These are phyloP conservation scores for Serendipita sp. DNA, from an alignment of 768 basidiomycete genomes.

Conservation along the genomic window DNA sequence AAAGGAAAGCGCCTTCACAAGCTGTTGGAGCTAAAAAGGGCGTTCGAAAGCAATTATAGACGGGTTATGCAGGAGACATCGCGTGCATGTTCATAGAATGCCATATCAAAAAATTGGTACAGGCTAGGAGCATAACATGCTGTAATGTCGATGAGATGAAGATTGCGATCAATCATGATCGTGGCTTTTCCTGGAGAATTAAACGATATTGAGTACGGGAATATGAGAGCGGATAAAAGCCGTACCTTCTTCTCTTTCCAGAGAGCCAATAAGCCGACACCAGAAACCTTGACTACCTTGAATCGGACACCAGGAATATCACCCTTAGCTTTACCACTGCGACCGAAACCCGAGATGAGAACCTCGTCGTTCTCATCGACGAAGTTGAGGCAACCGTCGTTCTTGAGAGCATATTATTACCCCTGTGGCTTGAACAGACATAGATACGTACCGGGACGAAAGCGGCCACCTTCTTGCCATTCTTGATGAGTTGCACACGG, in stretches of 20 bases:
- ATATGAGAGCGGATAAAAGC: slow-evolving; percentile 8
- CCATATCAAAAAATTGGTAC: slow-evolving; percentile 4
- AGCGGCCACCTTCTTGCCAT: slow-evolving; percentile 99
- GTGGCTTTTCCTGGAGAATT: slow-evolving; percentile 49
- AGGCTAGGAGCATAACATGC: not conserved
- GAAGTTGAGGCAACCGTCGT: slow-evolving; percentile 95
- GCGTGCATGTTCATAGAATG: slow-evolving; percentile 5
- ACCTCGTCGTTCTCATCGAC: slow-evolving; percentile 99
- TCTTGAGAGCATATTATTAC: slow-evolving; percentile 28
- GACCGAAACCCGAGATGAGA: slow-evolving; percentile 99
- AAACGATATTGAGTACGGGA: slow-evolving; percentile 7
- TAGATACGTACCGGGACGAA: slow-evolving; percentile 77
- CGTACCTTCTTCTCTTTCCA: slow-evolving; percentile 99
- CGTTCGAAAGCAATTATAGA: not conserved
- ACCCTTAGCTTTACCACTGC: slow-evolving; percentile 98
- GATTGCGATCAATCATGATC: slow-evolving; percentile 27
- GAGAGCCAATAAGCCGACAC: slow-evolving; percentile 92
- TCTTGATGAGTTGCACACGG: slow-evolving; percentile 99
- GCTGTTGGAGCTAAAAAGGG: not conserved
- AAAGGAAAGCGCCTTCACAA: not conserved
- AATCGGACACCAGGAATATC: slow-evolving; percentile 99
- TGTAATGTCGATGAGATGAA: not conserved
- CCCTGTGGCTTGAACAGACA: not conserved
- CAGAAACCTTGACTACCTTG: slow-evolving; percentile 99
- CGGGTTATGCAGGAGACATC: not conserved